Percentiles rank a stretch among this genome's conserved stretches.
Conservation (phyloP, 805 yeast genomes). For the Candida orba region DNA sequence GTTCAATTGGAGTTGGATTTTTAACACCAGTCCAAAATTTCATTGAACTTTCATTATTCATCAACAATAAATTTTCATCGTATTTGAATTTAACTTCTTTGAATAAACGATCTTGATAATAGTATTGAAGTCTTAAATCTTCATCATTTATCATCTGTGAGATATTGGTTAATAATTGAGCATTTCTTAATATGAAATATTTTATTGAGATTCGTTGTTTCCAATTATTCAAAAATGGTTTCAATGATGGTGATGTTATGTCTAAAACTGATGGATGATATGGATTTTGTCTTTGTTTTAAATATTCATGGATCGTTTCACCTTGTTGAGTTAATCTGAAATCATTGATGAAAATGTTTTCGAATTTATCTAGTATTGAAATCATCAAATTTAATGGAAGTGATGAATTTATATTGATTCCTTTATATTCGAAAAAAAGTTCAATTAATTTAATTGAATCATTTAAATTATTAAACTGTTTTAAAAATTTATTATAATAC, state of each 20-base stretch:
- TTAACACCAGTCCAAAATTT: constrained; percentile 56
- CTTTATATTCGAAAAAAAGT: constrained; percentile 41
- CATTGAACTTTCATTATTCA: constrained; percentile 29
- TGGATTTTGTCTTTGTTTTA: background rate
- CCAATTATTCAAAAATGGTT: constrained; percentile 40
- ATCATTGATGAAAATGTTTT: constrained; percentile 33
- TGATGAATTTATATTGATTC: constrained; percentile 41
- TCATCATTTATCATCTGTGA: constrained; percentile 27
- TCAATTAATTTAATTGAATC: constrained; percentile 29
- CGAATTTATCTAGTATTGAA: constrained; percentile 27
- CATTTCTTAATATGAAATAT: constrained; percentile 47
- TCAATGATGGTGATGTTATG: background rate
- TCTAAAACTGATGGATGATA: background rate
- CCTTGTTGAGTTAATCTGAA: constrained; percentile 36
- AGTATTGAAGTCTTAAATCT: constrained; percentile 45
- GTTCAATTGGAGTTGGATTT: constrained; percentile 36
- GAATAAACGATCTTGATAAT: constrained; percentile 37
- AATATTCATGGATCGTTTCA: constrained; percentile 5
- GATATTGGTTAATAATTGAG: constrained; percentile 37
- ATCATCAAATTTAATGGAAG: constrained; percentile 35
- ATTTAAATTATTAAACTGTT: constrained; percentile 23
- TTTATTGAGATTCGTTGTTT: constrained; percentile 45
- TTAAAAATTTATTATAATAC: constrained; percentile 48
- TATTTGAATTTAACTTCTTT: constrained; percentile 33
- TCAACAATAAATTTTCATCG: constrained; percentile 25